Evolutionary conservation across 345 rosid genomes (phyloP), one percentile per base, ranked within the genome.

Genomic region (Orychophragmus violaceus): DNA sequence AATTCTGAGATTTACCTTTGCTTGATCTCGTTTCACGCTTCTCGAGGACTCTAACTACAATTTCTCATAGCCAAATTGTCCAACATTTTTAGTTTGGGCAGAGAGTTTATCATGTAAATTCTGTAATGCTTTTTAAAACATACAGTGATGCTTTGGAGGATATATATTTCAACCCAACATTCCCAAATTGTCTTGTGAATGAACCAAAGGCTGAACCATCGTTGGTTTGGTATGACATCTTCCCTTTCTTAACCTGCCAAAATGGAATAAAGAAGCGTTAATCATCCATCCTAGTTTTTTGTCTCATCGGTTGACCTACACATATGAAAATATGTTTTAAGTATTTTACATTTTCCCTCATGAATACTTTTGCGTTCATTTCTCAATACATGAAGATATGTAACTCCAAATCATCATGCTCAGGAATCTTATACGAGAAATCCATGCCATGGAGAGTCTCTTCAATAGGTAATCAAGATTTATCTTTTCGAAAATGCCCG

Each of bases 121-220:
- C 94, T 85, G 54, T 93, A 93, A 74, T 93, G 91, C 69, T 87
- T 87, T 76, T 86, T 82, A 22, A 76, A 85, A 82, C 98, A 93
- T 80, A 93, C 1, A 95, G 96, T 65, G 98, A 90, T 72, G 97
- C 82, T 64, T 74, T 80, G 30, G 74, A 32, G 16, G 96, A 77
- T 35, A 82, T 71, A 71, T 79, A 93, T 62, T 82, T 86, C 64
- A 84, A 64, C 27, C 82, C 82, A 60, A 76, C 78, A 71, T 79
- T 78, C 45, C 72, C 78, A 57, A 35, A 22, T 62, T 66, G 74
- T 52, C 77, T 72, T 41, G 79, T 74, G 50, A 75, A 66, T 59
- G 72, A 76, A 69, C 73, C 76, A 11, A 51, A 24, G 1, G 45
- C 62, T 49, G 76, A 76, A 57, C 77, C 90, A 75, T 80, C 85